Percentiles rank a stretch among this genome's conserved stretches.
Evolutionary conservation across 2,329 filamentous ascomycete genomes (phyloP).

Genomic region (Pseudopithomyces maydicus): DNA sequence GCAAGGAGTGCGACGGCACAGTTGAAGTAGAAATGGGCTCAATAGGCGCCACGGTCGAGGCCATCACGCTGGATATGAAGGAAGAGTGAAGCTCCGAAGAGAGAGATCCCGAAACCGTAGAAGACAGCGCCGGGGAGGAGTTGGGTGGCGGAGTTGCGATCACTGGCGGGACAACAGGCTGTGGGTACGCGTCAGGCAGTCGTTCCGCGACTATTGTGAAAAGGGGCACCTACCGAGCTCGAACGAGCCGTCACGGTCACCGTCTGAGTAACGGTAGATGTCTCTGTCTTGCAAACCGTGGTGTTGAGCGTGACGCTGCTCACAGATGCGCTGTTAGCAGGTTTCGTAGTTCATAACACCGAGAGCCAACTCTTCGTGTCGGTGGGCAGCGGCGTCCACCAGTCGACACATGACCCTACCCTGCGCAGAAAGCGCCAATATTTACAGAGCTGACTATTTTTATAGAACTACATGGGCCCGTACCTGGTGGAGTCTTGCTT

Average conservation of each 20-base stretch:
- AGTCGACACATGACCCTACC: conserved; percentile 5
- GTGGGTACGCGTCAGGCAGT: not conserved
- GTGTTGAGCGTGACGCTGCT: not conserved
- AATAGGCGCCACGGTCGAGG: not conserved
- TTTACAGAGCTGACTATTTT: not conserved
- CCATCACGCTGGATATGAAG: not conserved
- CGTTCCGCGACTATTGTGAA: too few relatives aligned
- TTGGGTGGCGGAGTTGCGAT: not conserved
- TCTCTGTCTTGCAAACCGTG: not conserved
- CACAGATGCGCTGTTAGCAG: not conserved
- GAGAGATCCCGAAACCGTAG: not conserved
- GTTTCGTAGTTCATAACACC: not conserved
- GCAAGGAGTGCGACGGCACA: not conserved
- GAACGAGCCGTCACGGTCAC: not conserved
- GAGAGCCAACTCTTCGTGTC: not conserved
- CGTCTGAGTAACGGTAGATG: not conserved
- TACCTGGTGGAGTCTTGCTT: not conserved
- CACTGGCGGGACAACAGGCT: not conserved
- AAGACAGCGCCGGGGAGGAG: not conserved
- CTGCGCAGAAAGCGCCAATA: not conserved
- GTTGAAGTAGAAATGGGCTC: not conserved
- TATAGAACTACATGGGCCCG: not conserved
- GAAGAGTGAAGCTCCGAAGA: not conserved
- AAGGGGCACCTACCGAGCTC: not conserved
- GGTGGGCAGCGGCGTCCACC: conserved; percentile 11